A percentile compares a stretch with the other conserved stretches of the same genome.
phyloP scores from a whole-genome alignment of 192 early-diverging fungal genomes.

The Cladochytrium replicatum region DNA sequence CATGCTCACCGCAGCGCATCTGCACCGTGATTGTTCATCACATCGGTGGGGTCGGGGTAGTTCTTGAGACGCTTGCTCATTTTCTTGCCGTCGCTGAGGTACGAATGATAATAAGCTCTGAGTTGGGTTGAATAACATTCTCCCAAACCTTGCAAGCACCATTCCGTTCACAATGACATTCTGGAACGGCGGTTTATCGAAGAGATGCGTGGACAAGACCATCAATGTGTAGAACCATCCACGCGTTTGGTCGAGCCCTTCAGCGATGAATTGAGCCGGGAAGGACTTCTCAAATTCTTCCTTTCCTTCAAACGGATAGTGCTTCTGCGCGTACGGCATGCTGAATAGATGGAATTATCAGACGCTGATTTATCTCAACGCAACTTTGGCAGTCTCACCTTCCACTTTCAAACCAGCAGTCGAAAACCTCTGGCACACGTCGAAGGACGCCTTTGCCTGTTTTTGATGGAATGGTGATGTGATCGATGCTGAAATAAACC shows the following conservation, averaged over 20 bases:
- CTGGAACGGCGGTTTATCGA: slow-evolving; percentile 89
- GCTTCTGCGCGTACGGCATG: slow-evolving; percentile 99
- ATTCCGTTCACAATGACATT: slow-evolving; percentile 97
- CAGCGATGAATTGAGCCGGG: slow-evolving; percentile 99
- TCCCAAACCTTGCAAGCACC: slow-evolving; percentile 74
- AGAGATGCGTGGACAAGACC: slow-evolving; percentile 92
- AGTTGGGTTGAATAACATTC: slow-evolving; percentile 7
- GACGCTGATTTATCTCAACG: background rate
- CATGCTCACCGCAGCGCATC: slow-evolving; percentile 60
- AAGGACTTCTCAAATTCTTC: slow-evolving; percentile 75
- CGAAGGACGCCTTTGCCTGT: slow-evolving; percentile 72
- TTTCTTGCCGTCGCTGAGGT: slow-evolving; percentile 87
- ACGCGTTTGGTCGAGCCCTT: slow-evolving; percentile 97
- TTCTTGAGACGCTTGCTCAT: slow-evolving; percentile 98
- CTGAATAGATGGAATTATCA: slow-evolving; percentile 19
- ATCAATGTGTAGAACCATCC: slow-evolving; percentile 99
- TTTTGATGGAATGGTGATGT: slow-evolving; percentile 92
- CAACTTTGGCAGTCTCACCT: background rate
- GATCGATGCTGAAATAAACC: slow-evolving; percentile 59
- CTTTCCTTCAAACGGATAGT: slow-evolving; percentile 98
- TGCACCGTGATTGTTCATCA: slow-evolving; percentile 85
- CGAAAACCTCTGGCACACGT: slow-evolving; percentile 93
- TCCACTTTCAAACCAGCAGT: slow-evolving; percentile 98
- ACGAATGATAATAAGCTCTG: slow-evolving; percentile 1
- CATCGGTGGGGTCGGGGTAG: slow-evolving; percentile 82